Evolutionary conservation across 768 basidiomycete genomes (phyloP).

Genomic region (Leccinum subtestaceum): DNA sequence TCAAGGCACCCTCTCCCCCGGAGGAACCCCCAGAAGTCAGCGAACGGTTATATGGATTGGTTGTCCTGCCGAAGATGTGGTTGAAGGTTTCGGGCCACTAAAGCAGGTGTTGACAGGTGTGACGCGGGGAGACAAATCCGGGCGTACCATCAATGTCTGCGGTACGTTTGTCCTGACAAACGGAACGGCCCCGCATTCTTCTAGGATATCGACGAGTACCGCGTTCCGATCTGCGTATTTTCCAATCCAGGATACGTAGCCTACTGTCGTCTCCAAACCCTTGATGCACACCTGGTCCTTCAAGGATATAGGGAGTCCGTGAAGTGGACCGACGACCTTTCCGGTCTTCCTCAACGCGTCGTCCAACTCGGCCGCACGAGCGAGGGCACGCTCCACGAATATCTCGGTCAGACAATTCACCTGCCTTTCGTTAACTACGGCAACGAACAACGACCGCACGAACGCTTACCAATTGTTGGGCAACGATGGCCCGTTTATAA

Average conservation of each 20-base stretch:
- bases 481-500: conserved; percentile 73
- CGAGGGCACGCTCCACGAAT: conserved; percentile 70
- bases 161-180: conserved; percentile 77
- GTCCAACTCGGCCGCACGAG: conserved; percentile 65
- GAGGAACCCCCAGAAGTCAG: conserved; percentile 79
- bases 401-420: conserved; percentile 82
- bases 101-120: background rate
- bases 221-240: conserved; percentile 56
- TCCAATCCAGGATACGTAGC: conserved; percentile 74
- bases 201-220: conserved; percentile 62
- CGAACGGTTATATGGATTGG: conserved; percentile 70
- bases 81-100: conserved; percentile 82
- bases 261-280: conserved; percentile 69
- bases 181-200: conserved; percentile 63
- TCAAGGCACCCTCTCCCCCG: conserved; percentile 81
- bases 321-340: conserved; percentile 64
- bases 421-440: conserved; percentile 32
- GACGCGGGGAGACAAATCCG: background rate
- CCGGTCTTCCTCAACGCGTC: conserved; percentile 60
- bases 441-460: background rate
- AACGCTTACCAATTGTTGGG: conserved; percentile 67
- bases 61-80: conserved; percentile 73
- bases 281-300: conserved; percentile 73
- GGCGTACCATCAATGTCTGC: conserved; percentile 68
- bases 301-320: conserved; percentile 71